A percentile compares a stretch with the other conserved stretches of the same genome.
Conservation (phyloP, 192 early-diverging fungal genomes). For the Rhizophagus clarus region DNA sequence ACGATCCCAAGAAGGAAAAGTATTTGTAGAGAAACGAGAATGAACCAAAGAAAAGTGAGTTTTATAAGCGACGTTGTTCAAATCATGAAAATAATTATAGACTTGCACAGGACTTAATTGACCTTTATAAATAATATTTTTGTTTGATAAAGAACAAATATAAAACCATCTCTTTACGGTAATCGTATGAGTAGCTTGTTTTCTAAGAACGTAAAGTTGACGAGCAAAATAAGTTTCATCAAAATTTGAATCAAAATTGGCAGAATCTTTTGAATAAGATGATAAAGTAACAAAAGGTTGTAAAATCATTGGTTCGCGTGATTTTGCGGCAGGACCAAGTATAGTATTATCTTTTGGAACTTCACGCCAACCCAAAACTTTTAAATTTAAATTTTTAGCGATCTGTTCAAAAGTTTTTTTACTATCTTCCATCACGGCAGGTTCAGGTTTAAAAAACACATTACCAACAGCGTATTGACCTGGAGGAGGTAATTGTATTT, state of each 20-base stretch:
- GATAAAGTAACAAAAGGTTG: slow-evolving; percentile 88
- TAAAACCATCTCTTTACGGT: slow-evolving; percentile 93
- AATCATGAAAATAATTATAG: slow-evolving; percentile 89
- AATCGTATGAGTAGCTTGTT: slow-evolving; percentile 86
- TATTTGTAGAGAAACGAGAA: slow-evolving; percentile 99
- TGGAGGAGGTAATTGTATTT: slow-evolving; percentile 65
- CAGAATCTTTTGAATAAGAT: slow-evolving; percentile 1
- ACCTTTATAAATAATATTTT: slow-evolving; percentile 97
- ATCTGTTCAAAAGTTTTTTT: slow-evolving; percentile 79
- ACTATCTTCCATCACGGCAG: slow-evolving; percentile 64
- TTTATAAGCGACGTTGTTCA: slow-evolving; percentile 77
- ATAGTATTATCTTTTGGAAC: slow-evolving; percentile 87
- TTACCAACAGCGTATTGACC: slow-evolving; percentile 98
- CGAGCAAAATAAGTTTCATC: slow-evolving; percentile 75
- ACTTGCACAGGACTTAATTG: slow-evolving; percentile 94
- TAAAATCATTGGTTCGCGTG: slow-evolving; percentile 88
- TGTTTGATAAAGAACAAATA: slow-evolving; percentile 91
- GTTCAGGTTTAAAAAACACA: slow-evolving; percentile 78
- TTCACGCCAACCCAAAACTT: slow-evolving; percentile 83
- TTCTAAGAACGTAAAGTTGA: slow-evolving; percentile 87
- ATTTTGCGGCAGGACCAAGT: slow-evolving; percentile 85
- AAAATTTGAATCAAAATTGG: slow-evolving; percentile 28
- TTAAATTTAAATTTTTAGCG: slow-evolving; percentile 72
- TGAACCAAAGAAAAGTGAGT: slow-evolving; percentile 97
- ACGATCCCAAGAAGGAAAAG: slow-evolving; percentile 98